phyloP scores from a whole-genome alignment of 1,139 yeast species.

The Candida mesenterica region DNA sequence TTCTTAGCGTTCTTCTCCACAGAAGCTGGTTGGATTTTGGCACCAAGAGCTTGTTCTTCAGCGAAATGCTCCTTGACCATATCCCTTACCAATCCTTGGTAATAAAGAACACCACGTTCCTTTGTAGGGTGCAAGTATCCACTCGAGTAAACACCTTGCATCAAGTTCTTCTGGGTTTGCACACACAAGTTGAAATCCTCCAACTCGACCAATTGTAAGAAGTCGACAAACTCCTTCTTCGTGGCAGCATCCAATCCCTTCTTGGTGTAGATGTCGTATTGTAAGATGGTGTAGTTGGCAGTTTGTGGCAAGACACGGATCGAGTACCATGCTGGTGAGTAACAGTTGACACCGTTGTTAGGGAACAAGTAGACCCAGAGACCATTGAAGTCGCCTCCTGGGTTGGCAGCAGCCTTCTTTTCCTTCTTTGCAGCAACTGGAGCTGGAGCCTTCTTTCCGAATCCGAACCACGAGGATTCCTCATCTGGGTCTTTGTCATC shows the following conservation, averaged over 20 bases:
- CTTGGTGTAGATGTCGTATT: conserved; percentile 60
- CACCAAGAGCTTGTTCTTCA: conserved; percentile 43
- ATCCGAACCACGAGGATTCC: conserved; percentile 51
- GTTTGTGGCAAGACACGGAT: conserved; percentile 56
- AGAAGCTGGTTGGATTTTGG: conserved; percentile 51
- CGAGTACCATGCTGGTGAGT: conserved; percentile 66
- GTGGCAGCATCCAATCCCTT: conserved; percentile 51
- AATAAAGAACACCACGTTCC: conserved; percentile 57
- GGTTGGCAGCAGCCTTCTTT: conserved; percentile 27
- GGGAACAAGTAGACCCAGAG: conserved; percentile 63
- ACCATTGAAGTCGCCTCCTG: conserved; percentile 60
- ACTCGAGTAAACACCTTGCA: conserved; percentile 56
- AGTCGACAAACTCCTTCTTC: conserved; percentile 61
- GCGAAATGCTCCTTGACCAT: conserved; percentile 56
- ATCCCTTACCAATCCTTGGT: conserved; percentile 55
- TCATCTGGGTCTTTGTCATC: conserved; percentile 77
- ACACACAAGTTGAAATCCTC: conserved; percentile 61
- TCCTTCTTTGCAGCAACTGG: conserved; percentile 17
- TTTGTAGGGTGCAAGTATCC: conserved; percentile 59
- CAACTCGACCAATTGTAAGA: conserved; percentile 57
- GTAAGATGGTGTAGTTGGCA: conserved; percentile 54
- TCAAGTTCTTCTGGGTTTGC: conserved; percentile 57
- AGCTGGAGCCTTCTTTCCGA: conserved; percentile 33
- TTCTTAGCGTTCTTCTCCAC: conserved; percentile 38
- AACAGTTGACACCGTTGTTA: conserved; percentile 58